Evolutionary conservation across 1,284 basidiomycete genomes (phyloP).

Genomic region (Ceratobasidium papillatum): DNA sequence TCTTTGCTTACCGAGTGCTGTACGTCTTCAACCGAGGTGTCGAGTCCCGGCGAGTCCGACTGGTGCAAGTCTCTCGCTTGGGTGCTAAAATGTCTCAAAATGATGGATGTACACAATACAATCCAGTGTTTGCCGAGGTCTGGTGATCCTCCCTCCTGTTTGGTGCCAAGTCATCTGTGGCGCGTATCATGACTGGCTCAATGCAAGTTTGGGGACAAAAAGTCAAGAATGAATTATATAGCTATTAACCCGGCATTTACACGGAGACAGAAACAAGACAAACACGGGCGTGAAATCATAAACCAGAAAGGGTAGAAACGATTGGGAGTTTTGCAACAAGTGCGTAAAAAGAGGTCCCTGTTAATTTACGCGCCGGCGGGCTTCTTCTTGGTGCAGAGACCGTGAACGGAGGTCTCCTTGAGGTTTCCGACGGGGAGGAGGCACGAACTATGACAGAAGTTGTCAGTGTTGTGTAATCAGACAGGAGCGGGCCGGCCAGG

Average conservation of each 20-base stretch:
- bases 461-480: not conserved
- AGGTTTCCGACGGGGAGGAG: slow-evolving; percentile 26
- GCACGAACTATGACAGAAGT: not conserved
- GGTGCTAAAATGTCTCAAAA: not conserved
- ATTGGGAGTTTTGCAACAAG: not conserved
- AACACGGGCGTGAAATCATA: not conserved
- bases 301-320: not conserved
- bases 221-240: too few relatives aligned
- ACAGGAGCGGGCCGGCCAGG: slow-evolving; percentile 12
- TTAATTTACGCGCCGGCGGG: not conserved
- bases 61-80: not conserved
- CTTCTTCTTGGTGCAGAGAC: slow-evolving; percentile 28
- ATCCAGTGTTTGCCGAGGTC: too few relatives aligned
- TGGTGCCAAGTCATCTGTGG: not conserved
- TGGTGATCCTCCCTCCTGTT: too few relatives aligned
- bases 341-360: not conserved
- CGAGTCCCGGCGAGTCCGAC: too few relatives aligned
- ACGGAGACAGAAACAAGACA: not conserved
- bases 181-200: not conserved
- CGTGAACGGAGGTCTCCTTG: slow-evolving; percentile 36
- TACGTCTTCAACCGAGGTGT: not conserved
- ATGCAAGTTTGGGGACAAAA: not conserved
- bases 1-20: not conserved
- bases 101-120: too few relatives aligned
- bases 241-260: not conserved